A percentile compares a stretch with the other conserved stretches of the same genome.
These are phyloP conservation scores for Scleroderma bovista DNA, from an alignment of 768 basidiomycete genomes.

Conservation along the genomic window DNA sequence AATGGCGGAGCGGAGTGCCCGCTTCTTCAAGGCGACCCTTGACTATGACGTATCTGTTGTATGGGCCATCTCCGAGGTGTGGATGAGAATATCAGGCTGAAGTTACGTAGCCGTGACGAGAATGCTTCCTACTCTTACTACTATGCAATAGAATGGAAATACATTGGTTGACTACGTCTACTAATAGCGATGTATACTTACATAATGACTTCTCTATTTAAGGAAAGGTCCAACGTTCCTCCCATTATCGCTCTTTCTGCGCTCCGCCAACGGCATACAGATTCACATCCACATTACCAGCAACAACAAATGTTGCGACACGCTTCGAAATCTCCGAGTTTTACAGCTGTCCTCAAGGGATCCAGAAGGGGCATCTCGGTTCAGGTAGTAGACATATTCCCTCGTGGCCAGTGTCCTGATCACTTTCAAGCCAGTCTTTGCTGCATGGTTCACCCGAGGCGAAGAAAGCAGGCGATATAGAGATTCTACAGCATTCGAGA, in stretches of 20 bases:
- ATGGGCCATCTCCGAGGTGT: conserved; percentile 39
- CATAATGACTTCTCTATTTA: neutral
- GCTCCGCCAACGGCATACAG: conserved; percentile 3
- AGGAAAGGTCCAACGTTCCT: neutral
- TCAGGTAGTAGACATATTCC: conserved; percentile 40
- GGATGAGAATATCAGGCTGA: conserved; percentile 25
- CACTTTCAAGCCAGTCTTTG: conserved; percentile 54
- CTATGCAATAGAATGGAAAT: too few species aligned
- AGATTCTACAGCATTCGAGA: conserved; percentile 77
- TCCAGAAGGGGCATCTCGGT: conserved; percentile 54
- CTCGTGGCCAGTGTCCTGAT: conserved; percentile 23
- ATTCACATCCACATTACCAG: neutral
- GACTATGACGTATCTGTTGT: conserved; percentile 19
- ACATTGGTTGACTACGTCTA: too few species aligned
- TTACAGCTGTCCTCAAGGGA: conserved; percentile 12
- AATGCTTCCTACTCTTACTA: too few species aligned
- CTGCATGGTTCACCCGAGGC: conserved; percentile 94
- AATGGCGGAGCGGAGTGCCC: conserved; percentile 14
- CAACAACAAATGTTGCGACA: conserved; percentile 18
- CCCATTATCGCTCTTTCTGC: conserved; percentile 16
- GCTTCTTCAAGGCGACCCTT: conserved; percentile 27
- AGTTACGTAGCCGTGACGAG: too few species aligned
- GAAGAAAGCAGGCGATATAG: conserved; percentile 72
- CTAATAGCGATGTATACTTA: neutral
- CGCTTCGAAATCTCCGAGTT: conserved; percentile 12